phyloP scores from a whole-genome alignment of 805 yeast species.

The Myxozyma mucilagina region DNA sequence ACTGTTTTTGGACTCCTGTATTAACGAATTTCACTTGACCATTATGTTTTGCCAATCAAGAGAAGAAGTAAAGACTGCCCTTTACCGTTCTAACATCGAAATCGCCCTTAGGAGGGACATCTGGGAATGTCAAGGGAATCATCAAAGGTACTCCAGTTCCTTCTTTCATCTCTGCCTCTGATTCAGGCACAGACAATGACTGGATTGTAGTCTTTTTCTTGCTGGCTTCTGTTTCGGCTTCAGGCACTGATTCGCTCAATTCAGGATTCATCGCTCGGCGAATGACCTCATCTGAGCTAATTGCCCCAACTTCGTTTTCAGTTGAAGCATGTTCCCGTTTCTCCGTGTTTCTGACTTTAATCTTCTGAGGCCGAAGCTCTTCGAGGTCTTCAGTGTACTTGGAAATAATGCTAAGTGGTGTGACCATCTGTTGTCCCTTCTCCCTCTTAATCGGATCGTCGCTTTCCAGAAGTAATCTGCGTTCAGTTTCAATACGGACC shows the following conservation, averaged over 20 bases:
- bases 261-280: conserved; percentile 23
- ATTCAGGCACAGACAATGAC: neutral
- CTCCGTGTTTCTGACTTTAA: neutral
- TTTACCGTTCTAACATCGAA: conserved; percentile 75
- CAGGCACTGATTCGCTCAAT: neutral
- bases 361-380: conserved; percentile 1
- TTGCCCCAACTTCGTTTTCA: conserved; percentile 40
- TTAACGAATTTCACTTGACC: neutral
- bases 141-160: conserved; percentile 4
- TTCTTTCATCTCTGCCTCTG: neutral
- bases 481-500: conserved; percentile 63
- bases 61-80: conserved; percentile 79
- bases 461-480: conserved; percentile 58
- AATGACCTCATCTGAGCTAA: conserved; percentile 33
- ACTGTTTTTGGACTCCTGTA: neutral
- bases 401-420: conserved; percentile 61
- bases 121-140: conserved; percentile 31
- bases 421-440: conserved; percentile 57
- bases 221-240: neutral
- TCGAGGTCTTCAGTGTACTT: conserved; percentile 11
- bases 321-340: conserved; percentile 38
- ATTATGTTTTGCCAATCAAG: conserved; percentile 17
- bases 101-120: conserved; percentile 52
- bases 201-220: neutral
- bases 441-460: conserved; percentile 51